A percentile compares a stretch with the other conserved stretches of the same genome.
These are phyloP conservation scores for Tuber aestivum DNA, from an alignment of 495 filamentous ascomycete genomes.

Conservation along the genomic window DNA sequence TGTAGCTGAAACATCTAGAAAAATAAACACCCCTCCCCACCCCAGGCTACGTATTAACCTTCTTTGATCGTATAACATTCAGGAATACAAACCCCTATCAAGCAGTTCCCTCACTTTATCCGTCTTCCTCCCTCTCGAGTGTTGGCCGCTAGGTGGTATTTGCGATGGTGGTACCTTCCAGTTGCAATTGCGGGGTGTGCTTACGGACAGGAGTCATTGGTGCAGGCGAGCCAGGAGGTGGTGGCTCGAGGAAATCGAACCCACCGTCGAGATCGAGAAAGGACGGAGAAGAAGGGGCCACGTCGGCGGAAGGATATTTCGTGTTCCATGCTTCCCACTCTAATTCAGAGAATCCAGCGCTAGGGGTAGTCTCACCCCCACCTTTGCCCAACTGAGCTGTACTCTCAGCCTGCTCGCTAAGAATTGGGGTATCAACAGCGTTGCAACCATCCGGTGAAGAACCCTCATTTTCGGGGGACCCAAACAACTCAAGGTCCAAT, in stretches of 20 bases:
- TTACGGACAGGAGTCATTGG: neutral
- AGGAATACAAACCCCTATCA: conserved; percentile 6
- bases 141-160: neutral
- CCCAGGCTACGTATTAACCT: conserved; percentile 3
- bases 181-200: neutral
- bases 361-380: neutral
- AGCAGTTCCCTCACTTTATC: neutral
- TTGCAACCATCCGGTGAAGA: conserved; percentile 42
- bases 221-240: neutral
- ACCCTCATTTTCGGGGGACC: conserved; percentile 20
- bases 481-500: conserved; percentile 27
- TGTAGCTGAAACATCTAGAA: conserved; percentile 1
- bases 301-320: neutral
- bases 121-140: neutral
- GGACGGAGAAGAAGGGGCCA: neutral
- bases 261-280: neutral
- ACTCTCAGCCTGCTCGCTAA: conserved; percentile 40
- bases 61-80: neutral
- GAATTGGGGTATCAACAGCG: conserved; percentile 36
- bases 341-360: neutral
- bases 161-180: neutral
- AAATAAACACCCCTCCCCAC: conserved; percentile 1
- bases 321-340: neutral
- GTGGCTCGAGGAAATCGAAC: neutral
- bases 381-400: neutral